phyloP scores from a whole-genome alignment of 2,329 filamentous ascomycete species.

The Ophiostoma quercus region DNA sequence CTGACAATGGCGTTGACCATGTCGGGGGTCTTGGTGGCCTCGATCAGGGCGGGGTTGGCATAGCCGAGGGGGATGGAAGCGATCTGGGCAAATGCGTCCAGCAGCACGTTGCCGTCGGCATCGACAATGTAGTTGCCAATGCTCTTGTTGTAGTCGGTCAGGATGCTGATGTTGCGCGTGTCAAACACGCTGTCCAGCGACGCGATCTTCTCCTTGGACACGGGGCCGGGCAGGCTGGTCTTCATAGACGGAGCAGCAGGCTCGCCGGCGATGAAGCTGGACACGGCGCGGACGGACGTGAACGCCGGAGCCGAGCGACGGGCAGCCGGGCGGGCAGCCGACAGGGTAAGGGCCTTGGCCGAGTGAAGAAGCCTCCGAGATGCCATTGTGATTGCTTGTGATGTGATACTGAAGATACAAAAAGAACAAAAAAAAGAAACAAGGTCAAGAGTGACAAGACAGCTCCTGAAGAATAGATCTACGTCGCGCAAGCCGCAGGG shows the following conservation, averaged over 20 bases:
- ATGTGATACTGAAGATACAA: neutral
- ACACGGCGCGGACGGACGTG: conserved; percentile 1
- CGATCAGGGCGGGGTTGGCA: conserved; percentile 73
- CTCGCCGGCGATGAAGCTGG: conserved; percentile 36
- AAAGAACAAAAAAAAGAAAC: neutral
- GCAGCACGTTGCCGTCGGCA: conserved; percentile 63
- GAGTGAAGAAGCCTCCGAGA: conserved; percentile 17
- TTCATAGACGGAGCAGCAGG: conserved; percentile 49
- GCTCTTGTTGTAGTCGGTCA: conserved; percentile 68
- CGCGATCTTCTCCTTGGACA: conserved; percentile 61
- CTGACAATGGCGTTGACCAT: conserved; percentile 81
- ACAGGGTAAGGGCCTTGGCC: conserved; percentile 12
- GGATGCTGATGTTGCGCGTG: conserved; percentile 77
- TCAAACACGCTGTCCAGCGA: conserved; percentile 77
- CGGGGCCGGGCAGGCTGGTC: conserved; percentile 69
- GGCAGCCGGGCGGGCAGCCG: neutral
- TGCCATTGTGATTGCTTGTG: conserved; percentile 7
- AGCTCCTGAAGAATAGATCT: neutral
- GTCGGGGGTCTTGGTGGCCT: conserved; percentile 66
- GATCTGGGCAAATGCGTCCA: conserved; percentile 76
- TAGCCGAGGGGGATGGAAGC: conserved; percentile 88
- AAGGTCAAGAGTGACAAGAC: neutral
- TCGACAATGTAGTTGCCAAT: conserved; percentile 76
- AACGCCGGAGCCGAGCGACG: neutral
- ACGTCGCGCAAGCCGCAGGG: neutral